Conservation (phyloP, 2,329 filamentous ascomycete species). For the Neonectria coccinea region DNA sequence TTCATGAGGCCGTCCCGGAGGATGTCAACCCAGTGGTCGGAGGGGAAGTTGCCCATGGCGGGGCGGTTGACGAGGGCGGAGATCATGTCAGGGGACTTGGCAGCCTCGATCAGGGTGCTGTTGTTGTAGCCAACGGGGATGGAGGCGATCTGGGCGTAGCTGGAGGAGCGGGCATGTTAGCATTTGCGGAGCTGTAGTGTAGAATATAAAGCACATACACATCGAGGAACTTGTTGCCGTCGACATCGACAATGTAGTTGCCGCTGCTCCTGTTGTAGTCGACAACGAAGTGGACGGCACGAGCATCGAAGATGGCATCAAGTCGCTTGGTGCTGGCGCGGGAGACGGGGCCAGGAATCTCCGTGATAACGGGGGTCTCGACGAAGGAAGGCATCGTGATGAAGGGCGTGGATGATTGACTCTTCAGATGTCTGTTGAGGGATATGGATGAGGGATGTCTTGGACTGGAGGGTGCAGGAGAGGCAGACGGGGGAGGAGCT, state of each 20-base stretch:
- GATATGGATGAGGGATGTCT: slow-evolving; percentile 30
- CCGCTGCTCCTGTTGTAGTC: slow-evolving; percentile 65
- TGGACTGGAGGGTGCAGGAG: slow-evolving; percentile 29
- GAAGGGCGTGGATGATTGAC: slow-evolving; percentile 26
- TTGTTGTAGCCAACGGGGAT: slow-evolving; percentile 90
- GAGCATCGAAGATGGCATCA: slow-evolving; percentile 62
- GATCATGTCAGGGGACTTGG: slow-evolving; percentile 77
- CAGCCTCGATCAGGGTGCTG: slow-evolving; percentile 72
- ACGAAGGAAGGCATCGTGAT: slow-evolving; percentile 50
- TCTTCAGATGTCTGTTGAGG: slow-evolving; percentile 36
- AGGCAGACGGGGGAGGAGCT: slow-evolving; percentile 39
- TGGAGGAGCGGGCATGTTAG: slow-evolving; percentile 43
- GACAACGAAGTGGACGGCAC: slow-evolving; percentile 64
- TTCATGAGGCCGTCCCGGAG: slow-evolving; percentile 77
- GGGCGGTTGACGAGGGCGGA: slow-evolving; percentile 82
- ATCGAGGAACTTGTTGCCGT: slow-evolving; percentile 63
- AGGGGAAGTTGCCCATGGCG: slow-evolving; percentile 84
- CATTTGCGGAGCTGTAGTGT: background rate
- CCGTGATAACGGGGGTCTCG: slow-evolving; percentile 51
- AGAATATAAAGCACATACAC: slow-evolving; percentile 52
- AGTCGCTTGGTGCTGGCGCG: slow-evolving; percentile 56
- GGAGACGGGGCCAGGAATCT: slow-evolving; percentile 55
- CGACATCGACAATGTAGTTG: slow-evolving; percentile 65
- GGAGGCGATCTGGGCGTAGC: slow-evolving; percentile 84
- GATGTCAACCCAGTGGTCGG: slow-evolving; percentile 78